Conservation (phyloP, 768 basidiomycete genomes). For the Suillus subluteus region DNA sequence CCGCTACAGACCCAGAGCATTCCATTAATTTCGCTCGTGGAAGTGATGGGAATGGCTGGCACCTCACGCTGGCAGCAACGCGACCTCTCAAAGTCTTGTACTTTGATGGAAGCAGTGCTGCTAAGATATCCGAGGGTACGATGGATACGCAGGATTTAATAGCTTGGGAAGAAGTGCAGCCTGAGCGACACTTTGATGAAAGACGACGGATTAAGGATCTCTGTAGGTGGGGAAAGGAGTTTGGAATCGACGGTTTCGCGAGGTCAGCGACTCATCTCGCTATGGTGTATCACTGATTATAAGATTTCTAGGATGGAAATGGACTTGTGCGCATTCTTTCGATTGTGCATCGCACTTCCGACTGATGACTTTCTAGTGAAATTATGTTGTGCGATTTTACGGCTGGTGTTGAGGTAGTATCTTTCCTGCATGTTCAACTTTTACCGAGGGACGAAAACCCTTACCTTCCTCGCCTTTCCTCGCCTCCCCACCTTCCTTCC, state of each 20-base stretch:
- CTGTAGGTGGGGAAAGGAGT: slow-evolving; percentile 37
- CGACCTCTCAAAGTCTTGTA: slow-evolving; percentile 36
- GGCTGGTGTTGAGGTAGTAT: slow-evolving; percentile 41
- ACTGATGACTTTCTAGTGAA: slow-evolving; percentile 36
- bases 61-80: slow-evolving; percentile 31
- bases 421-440: slow-evolving; percentile 38
- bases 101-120: slow-evolving; percentile 36
- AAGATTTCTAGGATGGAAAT: slow-evolving; percentile 46
- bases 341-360: neutral
- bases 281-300: neutral
- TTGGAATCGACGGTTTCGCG: slow-evolving; percentile 39
- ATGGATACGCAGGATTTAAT: slow-evolving; percentile 42
- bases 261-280: slow-evolving; percentile 18
- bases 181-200: slow-evolving; percentile 26
- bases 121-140: slow-evolving; percentile 34
- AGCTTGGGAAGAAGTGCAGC: slow-evolving; percentile 29
- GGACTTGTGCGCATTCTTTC: slow-evolving; percentile 44
- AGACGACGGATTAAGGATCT: slow-evolving; percentile 29
- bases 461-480: neutral
- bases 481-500: no score
- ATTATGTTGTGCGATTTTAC: slow-evolving; percentile 53
- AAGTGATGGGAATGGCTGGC: slow-evolving; percentile 28
- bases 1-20: slow-evolving; percentile 40
- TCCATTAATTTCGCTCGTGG: slow-evolving; percentile 39
- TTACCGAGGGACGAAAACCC: neutral